phyloP scores from a whole-genome alignment of 179 eudicot genomes.

The Patellifolia procumbens region DNA sequence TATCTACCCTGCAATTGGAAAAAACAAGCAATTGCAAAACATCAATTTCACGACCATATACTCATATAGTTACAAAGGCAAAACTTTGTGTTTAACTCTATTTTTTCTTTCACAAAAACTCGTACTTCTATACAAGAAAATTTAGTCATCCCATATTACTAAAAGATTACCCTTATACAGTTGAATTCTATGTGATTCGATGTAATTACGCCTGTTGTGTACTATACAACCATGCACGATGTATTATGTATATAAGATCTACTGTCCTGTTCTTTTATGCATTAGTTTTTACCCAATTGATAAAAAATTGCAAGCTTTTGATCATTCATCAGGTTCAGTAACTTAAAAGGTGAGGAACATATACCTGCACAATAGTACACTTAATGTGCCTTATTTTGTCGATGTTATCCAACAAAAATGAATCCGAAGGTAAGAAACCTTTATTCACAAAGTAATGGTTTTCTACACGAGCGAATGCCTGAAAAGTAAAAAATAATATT shows the following conservation, averaged over 20 bases:
- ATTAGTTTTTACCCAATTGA: too few species aligned
- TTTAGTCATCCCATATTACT: too few species aligned
- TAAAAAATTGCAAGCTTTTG: too few species aligned
- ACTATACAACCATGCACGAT: too few species aligned
- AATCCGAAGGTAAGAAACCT: slow-evolving; percentile 88
- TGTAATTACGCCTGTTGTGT: too few species aligned
- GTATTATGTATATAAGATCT: too few species aligned
- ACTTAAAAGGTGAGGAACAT: too few species aligned
- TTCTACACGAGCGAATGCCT: slow-evolving; percentile 98
- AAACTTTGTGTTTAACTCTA: not conserved
- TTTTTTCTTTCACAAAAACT: too few species aligned
- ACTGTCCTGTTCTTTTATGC: not conserved
- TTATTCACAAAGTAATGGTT: slow-evolving; percentile 88
- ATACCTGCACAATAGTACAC: slow-evolving; percentile 87
- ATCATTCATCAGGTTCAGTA: not conserved
- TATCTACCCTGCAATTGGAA: slow-evolving; percentile 83
- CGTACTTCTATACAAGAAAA: too few species aligned
- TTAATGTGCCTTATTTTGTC: slow-evolving; percentile 91
- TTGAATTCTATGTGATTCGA: too few species aligned
- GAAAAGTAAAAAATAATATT: slow-evolving; percentile 26
- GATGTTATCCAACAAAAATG: slow-evolving; percentile 77
- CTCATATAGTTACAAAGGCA: not conserved
- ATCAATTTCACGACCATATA: not conserved
- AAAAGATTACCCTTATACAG: too few species aligned
- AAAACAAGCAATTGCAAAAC: slow-evolving; percentile 15